Base-by-base conservation (phyloP, 2,329 filamentous ascomycete species). In the Trichoderma atrobrunneum region DNA sequence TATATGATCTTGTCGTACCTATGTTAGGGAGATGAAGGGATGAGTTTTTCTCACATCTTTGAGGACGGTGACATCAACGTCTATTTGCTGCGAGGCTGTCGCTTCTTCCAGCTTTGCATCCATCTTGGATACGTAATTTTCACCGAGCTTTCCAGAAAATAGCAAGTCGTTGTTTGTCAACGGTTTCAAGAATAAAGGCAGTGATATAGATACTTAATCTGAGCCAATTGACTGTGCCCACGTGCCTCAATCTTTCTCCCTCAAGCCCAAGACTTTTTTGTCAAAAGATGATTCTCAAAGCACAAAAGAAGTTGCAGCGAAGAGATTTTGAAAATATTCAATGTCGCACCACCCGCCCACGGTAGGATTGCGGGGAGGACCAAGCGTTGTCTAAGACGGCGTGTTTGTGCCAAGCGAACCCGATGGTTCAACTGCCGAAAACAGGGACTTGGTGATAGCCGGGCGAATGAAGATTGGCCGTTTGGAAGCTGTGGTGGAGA, bases 81-180 rank as follows among this genome's bases (percentile, higher is more conserved):
- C 71, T 24, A 64, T 10, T n/a, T 70, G 59, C 6, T 69, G 57
- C 12, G 65, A 28, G 6, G 18, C 24, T 14, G 51, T 21, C 18
- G 32, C 67, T 36, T 72, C 71, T 60, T 70, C 67, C 3, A 70
- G 60, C 11, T 72, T 72, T 68, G 67, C 32, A 61, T 70, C 66
- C 71, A 72, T 72, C 28, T 60, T 60, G 26, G 7, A 32, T 18
- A 67, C 1, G 8, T 21, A 2, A 1, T 5, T 57, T 0, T 10
- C 48, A 57, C 39, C 62, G 12, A 24, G 34, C 2, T 54, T 10
- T 6, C 10, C 61, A 16, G 39, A 43, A n/a, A 7, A 43, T 7
- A 14, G 5, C 48, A 14, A 54, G n/a, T 54, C 21, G 11, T 24
- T 21, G n/a, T 14, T 14, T 21, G 21, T 14, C 0, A 54, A 54